These are phyloP conservation scores for Ustulina deusta DNA, from an alignment of 2,329 filamentous ascomycete species.

Conservation along the genomic window DNA sequence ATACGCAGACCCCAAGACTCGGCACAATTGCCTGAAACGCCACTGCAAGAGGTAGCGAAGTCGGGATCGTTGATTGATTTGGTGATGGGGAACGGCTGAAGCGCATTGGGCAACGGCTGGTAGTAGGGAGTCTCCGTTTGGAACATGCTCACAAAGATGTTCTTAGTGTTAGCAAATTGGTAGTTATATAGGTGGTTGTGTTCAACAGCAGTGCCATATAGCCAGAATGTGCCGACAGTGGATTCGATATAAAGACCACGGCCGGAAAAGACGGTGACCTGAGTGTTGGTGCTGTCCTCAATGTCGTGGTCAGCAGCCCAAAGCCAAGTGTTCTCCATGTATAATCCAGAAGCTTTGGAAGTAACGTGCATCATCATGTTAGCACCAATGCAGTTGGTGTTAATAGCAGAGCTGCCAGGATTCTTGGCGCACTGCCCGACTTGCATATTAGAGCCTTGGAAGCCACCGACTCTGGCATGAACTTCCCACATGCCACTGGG, in stretches of 20 bases:
- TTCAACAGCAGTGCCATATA: constrained; percentile 70
- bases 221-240: constrained; percentile 61
- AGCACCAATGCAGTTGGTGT: constrained; percentile 53
- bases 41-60: constrained; percentile 59
- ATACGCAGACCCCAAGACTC: constrained; percentile 71
- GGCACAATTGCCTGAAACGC: constrained; percentile 55
- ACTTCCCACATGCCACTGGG: constrained; percentile 77
- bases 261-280: constrained; percentile 65
- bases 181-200: constrained; percentile 74
- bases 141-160: constrained; percentile 70
- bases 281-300: constrained; percentile 61
- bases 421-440: constrained; percentile 73
- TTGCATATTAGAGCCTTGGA: constrained; percentile 75
- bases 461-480: constrained; percentile 80
- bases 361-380: constrained; percentile 57
- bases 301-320: constrained; percentile 67
- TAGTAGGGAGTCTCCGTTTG: constrained; percentile 77
- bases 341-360: constrained; percentile 49
- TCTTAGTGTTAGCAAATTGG: constrained; percentile 67
- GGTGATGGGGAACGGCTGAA: constrained; percentile 62
- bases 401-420: constrained; percentile 49
- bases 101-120: constrained; percentile 69
- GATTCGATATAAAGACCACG: constrained; percentile 62
- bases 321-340: constrained; percentile 60
- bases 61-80: constrained; percentile 58